Conservation (phyloP, 768 basidiomycete genomes). For the Lactarius psammicola region DNA sequence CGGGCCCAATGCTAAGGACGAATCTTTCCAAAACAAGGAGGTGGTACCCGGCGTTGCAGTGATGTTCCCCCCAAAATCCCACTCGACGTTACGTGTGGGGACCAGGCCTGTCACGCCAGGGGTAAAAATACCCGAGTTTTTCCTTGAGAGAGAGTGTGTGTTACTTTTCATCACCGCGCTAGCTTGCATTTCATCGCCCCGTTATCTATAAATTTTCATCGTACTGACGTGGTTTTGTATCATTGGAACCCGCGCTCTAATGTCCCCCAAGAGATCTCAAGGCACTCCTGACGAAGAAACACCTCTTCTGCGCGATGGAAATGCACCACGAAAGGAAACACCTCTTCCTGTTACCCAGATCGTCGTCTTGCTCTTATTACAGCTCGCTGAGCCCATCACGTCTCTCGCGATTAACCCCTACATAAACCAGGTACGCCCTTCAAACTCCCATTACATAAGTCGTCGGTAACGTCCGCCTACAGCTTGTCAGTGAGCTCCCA, state of each 20-base stretch:
- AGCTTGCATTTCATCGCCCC: too few species aligned
- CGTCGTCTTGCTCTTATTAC: constrained; percentile 43
- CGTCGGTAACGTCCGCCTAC: neutral
- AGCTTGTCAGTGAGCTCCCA: constrained; percentile 46
- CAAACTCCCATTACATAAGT: neutral
- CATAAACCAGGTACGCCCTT: constrained; percentile 44
- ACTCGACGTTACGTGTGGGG: too few species aligned
- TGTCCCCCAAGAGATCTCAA: constrained; percentile 3
- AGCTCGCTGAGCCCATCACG: constrained; percentile 49
- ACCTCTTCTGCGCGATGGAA: constrained; percentile 10
- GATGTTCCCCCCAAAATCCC: too few species aligned
- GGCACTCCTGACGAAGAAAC: constrained; percentile 10
- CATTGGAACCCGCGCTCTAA: neutral
- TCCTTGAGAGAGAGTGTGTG: too few species aligned
- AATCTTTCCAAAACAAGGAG: too few species aligned
- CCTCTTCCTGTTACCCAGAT: constrained; percentile 50
- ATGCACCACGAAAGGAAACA: constrained; percentile 32
- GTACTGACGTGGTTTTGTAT: neutral
- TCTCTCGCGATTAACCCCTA: constrained; percentile 50
- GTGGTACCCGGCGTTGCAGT: too few species aligned
- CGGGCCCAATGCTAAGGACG: too few species aligned
- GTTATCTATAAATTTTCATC: neutral
- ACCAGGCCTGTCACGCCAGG: too few species aligned
- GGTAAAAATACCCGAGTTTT: too few species aligned
- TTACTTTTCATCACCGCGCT: too few species aligned